Percentiles rank a stretch among this genome's conserved stretches.
These are phyloP conservation scores for Dysphania ambrosioides DNA, from an alignment of 148 eudicot genomes.

Conservation along the genomic window DNA sequence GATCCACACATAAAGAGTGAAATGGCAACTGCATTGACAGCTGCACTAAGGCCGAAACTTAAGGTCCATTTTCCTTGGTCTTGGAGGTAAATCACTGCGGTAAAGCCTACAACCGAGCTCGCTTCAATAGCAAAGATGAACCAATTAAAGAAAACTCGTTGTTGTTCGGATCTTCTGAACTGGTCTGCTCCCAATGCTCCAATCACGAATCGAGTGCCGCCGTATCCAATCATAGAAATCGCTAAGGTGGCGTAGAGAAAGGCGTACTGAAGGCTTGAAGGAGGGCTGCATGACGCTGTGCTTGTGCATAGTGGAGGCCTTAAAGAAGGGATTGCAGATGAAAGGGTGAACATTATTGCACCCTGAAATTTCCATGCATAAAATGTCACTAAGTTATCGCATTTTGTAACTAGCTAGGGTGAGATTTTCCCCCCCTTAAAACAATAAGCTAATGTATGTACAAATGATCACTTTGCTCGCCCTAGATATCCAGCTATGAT, in stretches of 20 bases:
- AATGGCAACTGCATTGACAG: conserved; percentile 29
- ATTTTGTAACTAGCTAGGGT: no score
- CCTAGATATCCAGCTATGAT: no score
- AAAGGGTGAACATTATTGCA: conserved; percentile 34
- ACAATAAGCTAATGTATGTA: no score
- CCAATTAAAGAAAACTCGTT: conserved; percentile 42
- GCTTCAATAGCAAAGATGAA: conserved; percentile 30
- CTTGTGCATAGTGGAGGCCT: conserved; percentile 34
- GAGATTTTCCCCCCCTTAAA: no score
- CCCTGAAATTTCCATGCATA: no score
- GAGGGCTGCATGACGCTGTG: conserved; percentile 18
- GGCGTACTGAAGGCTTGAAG: conserved; percentile 32
- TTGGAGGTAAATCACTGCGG: conserved; percentile 39
- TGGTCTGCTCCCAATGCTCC: conserved; percentile 44
- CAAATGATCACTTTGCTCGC: no score
- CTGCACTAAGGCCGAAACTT: conserved; percentile 35
- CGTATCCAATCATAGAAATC: conserved; percentile 37
- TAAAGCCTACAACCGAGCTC: conserved; percentile 26
- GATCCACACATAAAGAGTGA: conserved; percentile 34
- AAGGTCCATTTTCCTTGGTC: conserved; percentile 42
- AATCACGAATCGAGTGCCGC: conserved; percentile 40
- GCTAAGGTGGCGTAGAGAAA: conserved; percentile 31
- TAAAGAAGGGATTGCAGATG: conserved; percentile 30
- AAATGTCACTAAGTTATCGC: no score
- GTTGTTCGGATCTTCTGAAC: conserved; percentile 26